Base-by-base conservation (phyloP, 2,329 filamentous ascomycete species). In the Chrysoporthe cubensis region DNA sequence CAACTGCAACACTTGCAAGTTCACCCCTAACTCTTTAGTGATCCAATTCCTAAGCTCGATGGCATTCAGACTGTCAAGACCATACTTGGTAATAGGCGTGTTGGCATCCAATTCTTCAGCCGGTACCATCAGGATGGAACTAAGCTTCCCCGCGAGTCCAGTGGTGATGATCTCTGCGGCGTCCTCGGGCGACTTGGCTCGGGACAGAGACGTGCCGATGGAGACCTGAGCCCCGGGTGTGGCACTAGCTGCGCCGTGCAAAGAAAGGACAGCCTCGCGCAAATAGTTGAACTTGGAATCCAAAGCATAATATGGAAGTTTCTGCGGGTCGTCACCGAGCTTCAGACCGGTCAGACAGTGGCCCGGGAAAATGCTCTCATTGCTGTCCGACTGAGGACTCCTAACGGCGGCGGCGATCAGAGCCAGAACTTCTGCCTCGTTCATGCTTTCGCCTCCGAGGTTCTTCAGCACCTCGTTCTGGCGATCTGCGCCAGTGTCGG, bases 231-330 rank as follows among this genome's bases (percentile, higher is more conserved):
- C 78, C 75, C 46, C 76, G 76, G 11, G 77, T 77, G 40, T 7
- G 11, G 21, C 37, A 44, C 40, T 43, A n/a, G 52, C 1, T n/a
- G 65, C 21, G 44, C 60, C 3, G 34, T 58, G 26, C 43, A 44
- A 26, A 0, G 76, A 79, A 9, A 80, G 77, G 0, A 78, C 79
- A 8, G 75, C 76, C 57, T 81, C 78, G 14, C 81, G 80, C 37
- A 88, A 78, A 43, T 81, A 78, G 66, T 82, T 81, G 76, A 87
- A 87, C 73, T 85, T 87, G 64, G 82, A 83, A 61, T 88, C 86
- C 2, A 79, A 74, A 3, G 81, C 81, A 81, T 85, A 88, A 77
- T 86, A 88, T 0, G 84, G 84, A 62, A 81, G 75, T 71, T 37
- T 69, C 13, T 64, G 48, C 34, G 65, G 59, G 14, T 69, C 62